A percentile compares a stretch with the other conserved stretches of the same genome.
These are phyloP conservation scores for Phytopythium montanum DNA, from an alignment of 352 stramenopile genomes.

Conservation along the genomic window DNA sequence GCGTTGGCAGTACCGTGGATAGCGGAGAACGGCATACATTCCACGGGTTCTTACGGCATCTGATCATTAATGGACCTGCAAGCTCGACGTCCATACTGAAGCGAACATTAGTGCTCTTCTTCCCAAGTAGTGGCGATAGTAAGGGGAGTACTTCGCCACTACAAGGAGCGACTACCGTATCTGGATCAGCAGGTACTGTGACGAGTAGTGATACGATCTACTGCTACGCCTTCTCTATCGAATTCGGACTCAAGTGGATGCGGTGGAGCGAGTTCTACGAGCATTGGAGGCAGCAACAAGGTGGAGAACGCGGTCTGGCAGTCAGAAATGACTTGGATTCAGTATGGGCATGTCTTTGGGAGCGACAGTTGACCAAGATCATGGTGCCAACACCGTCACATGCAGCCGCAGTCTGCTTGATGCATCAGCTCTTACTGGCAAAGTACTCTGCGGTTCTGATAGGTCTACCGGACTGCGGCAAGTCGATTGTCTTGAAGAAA, in stretches of 20 bases:
- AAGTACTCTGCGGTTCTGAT: constrained; percentile 34
- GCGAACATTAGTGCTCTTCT: constrained; percentile 43
- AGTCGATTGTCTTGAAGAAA: constrained; percentile 27
- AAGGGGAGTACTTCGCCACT: background rate
- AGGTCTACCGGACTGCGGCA: constrained; percentile 42
- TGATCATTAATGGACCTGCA: constrained; percentile 46
- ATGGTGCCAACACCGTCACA: constrained; percentile 33
- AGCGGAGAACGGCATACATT: constrained; percentile 52
- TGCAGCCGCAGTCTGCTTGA: constrained; percentile 35
- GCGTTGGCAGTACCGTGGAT: constrained; percentile 48
- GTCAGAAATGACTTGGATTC: background rate
- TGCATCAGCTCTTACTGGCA: constrained; percentile 40
- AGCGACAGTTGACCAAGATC: background rate
- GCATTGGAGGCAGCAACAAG: constrained; percentile 27
- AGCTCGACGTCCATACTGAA: constrained; percentile 52
- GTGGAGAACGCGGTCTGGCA: background rate
- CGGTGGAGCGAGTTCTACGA: constrained; percentile 66
- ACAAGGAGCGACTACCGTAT: background rate
- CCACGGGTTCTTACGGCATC: constrained; percentile 54
- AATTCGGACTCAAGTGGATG: constrained; percentile 73
- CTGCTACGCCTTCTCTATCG: constrained; percentile 59
- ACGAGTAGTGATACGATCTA: constrained; percentile 49
- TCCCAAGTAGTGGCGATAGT: constrained; percentile 33
- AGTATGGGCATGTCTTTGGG: background rate
- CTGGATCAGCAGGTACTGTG: constrained; percentile 1